Conservation (phyloP, 2,329 filamentous ascomycete species). For the Neoascochyta sp. region DNA sequence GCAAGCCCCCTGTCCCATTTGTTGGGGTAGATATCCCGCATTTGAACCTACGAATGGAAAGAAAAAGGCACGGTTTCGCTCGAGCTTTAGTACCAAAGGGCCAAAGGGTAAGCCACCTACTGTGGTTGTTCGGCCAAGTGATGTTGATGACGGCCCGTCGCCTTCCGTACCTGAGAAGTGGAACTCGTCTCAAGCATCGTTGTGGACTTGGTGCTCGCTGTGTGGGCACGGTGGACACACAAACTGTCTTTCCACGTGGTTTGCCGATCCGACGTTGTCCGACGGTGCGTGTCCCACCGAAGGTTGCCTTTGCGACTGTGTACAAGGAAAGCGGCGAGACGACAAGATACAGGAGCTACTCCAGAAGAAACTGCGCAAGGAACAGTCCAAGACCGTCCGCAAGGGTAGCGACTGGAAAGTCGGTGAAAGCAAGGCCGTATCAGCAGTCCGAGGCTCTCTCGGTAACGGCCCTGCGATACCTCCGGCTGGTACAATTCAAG, state of each 20-base stretch:
- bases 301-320: constrained; percentile 60
- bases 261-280: constrained; percentile 43
- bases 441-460: constrained; percentile 35
- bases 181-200: constrained; percentile 28
- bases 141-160: constrained; percentile 16
- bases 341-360: constrained; percentile 29
- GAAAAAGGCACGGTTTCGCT: constrained; percentile 25
- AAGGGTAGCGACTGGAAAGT: constrained; percentile 44
- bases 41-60: constrained; percentile 34
- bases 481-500: too few relatives aligned
- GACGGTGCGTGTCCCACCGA: constrained; percentile 57
- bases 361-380: constrained; percentile 32
- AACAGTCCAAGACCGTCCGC: constrained; percentile 32
- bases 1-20: constrained; percentile 44
- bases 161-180: constrained; percentile 20
- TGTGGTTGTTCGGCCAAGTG: constrained; percentile 5
- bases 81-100: too few relatives aligned
- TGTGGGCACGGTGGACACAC: constrained; percentile 61
- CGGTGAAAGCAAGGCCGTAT: constrained; percentile 43
- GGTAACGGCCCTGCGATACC: too few relatives aligned
- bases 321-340: constrained; percentile 44
- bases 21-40: constrained; percentile 44
- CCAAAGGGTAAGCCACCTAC: constrained; percentile 14
- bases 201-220: constrained; percentile 57
- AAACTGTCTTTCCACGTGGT: constrained; percentile 56